Conservation (phyloP, 805 yeast species). For the Pichia nanzhaoensis region DNA sequence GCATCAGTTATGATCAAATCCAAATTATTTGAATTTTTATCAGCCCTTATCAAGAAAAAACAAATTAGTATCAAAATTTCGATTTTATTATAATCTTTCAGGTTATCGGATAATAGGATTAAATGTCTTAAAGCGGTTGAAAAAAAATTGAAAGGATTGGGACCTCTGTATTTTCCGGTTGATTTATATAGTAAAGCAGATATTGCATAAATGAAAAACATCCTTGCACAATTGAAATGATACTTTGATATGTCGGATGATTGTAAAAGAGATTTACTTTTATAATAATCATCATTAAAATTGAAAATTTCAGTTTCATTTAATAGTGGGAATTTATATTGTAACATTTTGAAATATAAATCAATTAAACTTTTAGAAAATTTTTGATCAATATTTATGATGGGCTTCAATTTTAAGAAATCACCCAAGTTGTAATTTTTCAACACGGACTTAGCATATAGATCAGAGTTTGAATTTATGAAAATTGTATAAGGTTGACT, state of each 20-base stretch:
- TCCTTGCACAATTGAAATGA: constrained; percentile 48
- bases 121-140: constrained; percentile 55
- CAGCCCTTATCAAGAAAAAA: constrained; percentile 53
- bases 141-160: constrained; percentile 49
- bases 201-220: constrained; percentile 49
- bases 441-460: constrained; percentile 23
- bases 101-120: constrained; percentile 36
- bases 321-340: constrained; percentile 50
- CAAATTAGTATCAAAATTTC: constrained; percentile 48
- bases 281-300: constrained; percentile 44
- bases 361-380: constrained; percentile 45
- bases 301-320: constrained; percentile 45
- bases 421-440: constrained; percentile 43
- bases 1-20: constrained; percentile 50
- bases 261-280: constrained; percentile 14
- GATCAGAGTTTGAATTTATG: constrained; percentile 13
- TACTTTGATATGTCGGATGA: constrained; percentile 25
- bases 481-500: constrained; percentile 20
- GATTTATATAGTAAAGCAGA: constrained; percentile 47
- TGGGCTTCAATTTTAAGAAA: constrained; percentile 42
- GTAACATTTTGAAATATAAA: constrained; percentile 49
- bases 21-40: constrained; percentile 48
- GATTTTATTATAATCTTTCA: constrained; percentile 38
- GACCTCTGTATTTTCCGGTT: constrained; percentile 49
- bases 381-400: constrained; percentile 43